Evolutionary conservation across 2,329 filamentous ascomycete genomes (phyloP).

Genomic region (Botrytis fabae): DNA sequence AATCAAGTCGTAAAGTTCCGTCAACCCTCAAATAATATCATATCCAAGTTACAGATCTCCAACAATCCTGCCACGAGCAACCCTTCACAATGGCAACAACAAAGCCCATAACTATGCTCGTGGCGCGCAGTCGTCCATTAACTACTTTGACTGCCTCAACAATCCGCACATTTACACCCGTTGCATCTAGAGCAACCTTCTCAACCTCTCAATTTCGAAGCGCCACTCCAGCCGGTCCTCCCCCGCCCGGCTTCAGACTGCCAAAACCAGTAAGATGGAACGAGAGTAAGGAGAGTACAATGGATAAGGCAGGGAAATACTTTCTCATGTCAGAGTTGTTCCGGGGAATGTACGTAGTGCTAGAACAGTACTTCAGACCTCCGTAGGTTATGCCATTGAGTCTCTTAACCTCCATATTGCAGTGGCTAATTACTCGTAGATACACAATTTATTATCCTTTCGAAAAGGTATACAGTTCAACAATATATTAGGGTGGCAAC

Average conservation of each 20-base stretch:
- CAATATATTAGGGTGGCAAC: not conserved
- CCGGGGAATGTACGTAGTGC: constrained; percentile 93
- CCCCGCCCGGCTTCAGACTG: constrained; percentile 78
- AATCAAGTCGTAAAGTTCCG: constrained; percentile 22
- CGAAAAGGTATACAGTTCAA: constrained; percentile 67
- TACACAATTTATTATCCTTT: constrained; percentile 99
- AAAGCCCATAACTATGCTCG: constrained; percentile 43
- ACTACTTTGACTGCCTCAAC: constrained; percentile 32
- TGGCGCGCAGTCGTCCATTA: constrained; percentile 40
- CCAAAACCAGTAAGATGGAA: constrained; percentile 75
- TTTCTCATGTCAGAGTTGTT: constrained; percentile 96
- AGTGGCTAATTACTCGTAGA: constrained; percentile 50
- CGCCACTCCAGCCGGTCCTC: constrained; percentile 74
- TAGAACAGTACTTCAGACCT: constrained; percentile 98
- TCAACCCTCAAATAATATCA: constrained; percentile 24
- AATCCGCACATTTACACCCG: constrained; percentile 34
- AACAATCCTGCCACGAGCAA: constrained; percentile 39
- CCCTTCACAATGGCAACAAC: constrained; percentile 41
- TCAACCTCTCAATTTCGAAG: constrained; percentile 37
- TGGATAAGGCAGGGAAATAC: constrained; percentile 87
- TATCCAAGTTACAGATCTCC: constrained; percentile 25
- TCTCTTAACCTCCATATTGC: constrained; percentile 22
- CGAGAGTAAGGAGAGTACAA: constrained; percentile 70
- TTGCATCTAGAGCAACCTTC: constrained; percentile 34
- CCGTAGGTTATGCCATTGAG: constrained; percentile 66